Base-by-base conservation (phyloP, 306 rosid genomes). In the Quercus rubra region DNA sequence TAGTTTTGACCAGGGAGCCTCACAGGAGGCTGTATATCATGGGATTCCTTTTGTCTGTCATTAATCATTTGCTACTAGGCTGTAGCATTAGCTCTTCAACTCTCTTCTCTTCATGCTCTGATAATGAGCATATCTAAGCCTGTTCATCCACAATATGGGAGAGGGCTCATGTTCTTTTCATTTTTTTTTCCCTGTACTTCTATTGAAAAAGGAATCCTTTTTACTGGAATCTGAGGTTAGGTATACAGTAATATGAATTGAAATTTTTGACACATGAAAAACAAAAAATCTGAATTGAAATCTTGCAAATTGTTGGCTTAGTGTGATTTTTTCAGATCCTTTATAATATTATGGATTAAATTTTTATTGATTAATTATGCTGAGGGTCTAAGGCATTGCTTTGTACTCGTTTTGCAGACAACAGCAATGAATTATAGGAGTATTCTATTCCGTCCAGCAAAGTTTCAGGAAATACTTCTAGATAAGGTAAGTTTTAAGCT, bases 391-490 rank as follows among this genome's bases (percentile, higher is more conserved):
- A 69, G 55, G 57, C 76, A 8, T 59, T 38, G 31, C 51, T 68
- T 23, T 27, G n/a, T 15, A n/a, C 55, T 66, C 62, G 15, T 67
- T 78, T 6, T 81, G 83, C 90, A 92, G 98, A 85, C 85, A 33
- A 80, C 91, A 46, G 69, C 81, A 43, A 74, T 55, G 51, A 94
- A 91, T 74, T 94, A 77, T 83, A 87, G 70, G 21, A 81, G 63
- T 71, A 87, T 94, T 49, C 73, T 5, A 52, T 27, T 89, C 66
- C 87, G 80, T 56, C 97, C 98, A 7, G 83, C 43, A 14, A 33
- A 76, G 72, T 94, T 92, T 82, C 92, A 88, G 80, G 98, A 95
- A 33, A 85, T 95, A 77, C 92, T 95, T 55, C 89, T 95, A 54
- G 99, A 95, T 74, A 95, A 90, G 92, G 99, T 95, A 82, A 46